A percentile compares a stretch with the other conserved stretches of the same genome.
Evolutionary conservation across 305 asterid genomes (phyloP).

Genomic region (Fraxinus floribunda): DNA sequence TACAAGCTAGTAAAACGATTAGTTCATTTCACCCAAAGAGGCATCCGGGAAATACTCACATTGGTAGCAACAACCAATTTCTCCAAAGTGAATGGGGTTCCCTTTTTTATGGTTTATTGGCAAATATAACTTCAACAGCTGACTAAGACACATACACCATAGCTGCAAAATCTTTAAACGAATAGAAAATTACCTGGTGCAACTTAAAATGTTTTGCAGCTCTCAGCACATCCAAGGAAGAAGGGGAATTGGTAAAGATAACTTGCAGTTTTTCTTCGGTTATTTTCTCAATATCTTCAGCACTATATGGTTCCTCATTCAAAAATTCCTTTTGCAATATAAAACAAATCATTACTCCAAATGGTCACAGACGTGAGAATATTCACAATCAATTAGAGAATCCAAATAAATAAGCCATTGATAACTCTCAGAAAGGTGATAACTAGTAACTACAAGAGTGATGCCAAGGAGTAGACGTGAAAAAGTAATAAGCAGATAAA

Average conservation of each 20-base stretch:
- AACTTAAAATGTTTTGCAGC: conserved; percentile 79
- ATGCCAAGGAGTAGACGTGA: background rate
- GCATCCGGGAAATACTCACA: background rate
- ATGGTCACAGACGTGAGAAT: background rate
- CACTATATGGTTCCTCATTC: conserved; percentile 71
- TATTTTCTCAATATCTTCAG: conserved; percentile 68
- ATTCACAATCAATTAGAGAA: background rate
- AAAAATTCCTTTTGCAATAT: conserved; percentile 51
- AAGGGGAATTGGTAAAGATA: conserved; percentile 67
- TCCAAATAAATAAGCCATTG: background rate
- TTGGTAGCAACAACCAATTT: background rate
- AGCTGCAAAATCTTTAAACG: background rate
- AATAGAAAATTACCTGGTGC: conserved; percentile 59
- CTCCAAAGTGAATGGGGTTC: background rate
- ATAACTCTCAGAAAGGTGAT: background rate
- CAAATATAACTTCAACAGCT: background rate
- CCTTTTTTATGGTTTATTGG: background rate
- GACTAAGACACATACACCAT: background rate
- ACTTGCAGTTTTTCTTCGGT: conserved; percentile 49
- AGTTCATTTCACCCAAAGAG: background rate
- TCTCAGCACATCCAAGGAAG: conserved; percentile 75
- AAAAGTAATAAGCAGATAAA: background rate
- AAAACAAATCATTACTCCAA: conserved; percentile 2
- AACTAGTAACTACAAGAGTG: background rate
- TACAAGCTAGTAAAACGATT: background rate